Conservation (phyloP, 1,284 basidiomycete genomes). For the Garcileccinum viscosum region DNA sequence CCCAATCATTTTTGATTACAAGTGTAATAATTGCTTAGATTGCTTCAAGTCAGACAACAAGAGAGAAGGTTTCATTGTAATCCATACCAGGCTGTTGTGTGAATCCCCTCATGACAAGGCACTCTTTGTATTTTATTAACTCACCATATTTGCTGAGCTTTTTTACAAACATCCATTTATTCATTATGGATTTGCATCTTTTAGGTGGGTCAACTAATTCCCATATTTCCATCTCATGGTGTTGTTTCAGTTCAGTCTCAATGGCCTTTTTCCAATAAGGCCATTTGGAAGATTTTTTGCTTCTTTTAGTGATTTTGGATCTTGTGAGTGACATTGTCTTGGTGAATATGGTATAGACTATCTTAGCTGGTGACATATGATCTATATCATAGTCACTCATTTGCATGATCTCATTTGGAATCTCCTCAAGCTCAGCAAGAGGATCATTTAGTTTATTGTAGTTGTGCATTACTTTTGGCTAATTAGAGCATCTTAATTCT, state of each 20-base stretch:
- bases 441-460: background rate
- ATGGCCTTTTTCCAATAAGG: background rate
- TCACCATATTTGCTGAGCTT: no score
- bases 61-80: no score
- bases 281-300: background rate
- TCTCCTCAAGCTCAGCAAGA: background rate
- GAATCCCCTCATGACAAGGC: no score
- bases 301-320: background rate
- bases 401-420: background rate
- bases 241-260: background rate
- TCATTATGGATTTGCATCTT: no score
- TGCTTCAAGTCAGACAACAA: no score
- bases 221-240: background rate
- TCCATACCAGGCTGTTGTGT: no score
- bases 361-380: background rate
- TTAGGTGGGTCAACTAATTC: background rate
- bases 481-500: background rate
- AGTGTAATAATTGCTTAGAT: background rate
- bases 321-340: background rate
- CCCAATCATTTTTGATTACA: background rate
- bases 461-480: background rate
- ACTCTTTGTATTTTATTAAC: no score
- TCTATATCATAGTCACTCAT: background rate
- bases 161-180: no score
- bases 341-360: background rate